These are phyloP conservation scores for Alternaria brassicicola DNA, from an alignment of 2,329 filamentous ascomycete genomes.

Conservation along the genomic window DNA sequence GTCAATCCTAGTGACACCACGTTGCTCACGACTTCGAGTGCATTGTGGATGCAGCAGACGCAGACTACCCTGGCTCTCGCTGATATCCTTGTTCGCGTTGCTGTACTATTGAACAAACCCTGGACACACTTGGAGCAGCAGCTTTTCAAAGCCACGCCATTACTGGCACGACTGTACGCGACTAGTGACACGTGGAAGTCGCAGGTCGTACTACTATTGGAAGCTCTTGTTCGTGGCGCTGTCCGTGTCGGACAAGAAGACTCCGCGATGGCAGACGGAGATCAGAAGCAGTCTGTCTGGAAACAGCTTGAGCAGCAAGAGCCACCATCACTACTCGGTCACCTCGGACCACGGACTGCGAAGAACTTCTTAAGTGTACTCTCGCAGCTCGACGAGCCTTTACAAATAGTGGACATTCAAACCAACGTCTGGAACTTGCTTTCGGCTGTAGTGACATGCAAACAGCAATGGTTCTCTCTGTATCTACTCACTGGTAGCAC, in stretches of 20 bases:
- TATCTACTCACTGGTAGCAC: constrained; percentile 88
- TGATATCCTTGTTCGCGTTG: constrained; percentile 72
- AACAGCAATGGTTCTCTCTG: constrained; percentile 95
- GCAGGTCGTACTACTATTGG: constrained; percentile 71
- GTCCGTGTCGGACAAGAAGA: constrained; percentile 57
- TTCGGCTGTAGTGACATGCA: constrained; percentile 81
- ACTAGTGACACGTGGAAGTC: constrained; percentile 69
- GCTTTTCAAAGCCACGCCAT: constrained; percentile 78
- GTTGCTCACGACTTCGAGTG: constrained; percentile 49
- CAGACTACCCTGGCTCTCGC: constrained; percentile 69
- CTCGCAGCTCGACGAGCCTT: constrained; percentile 76
- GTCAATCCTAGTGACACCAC: constrained; percentile 47
- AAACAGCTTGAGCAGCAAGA: constrained; percentile 55
- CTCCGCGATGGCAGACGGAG: constrained; percentile 8
- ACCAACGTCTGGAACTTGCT: constrained; percentile 83
- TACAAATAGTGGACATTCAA: constrained; percentile 68
- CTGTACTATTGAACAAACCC: constrained; percentile 67
- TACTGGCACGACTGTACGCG: constrained; percentile 78
- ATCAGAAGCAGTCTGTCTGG: constrained; percentile 2
- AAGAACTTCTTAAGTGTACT: constrained; percentile 83
- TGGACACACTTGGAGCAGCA: constrained; percentile 74
- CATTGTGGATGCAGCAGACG: constrained; percentile 65
- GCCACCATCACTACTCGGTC: constrained; percentile 90
- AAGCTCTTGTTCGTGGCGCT: constrained; percentile 73
- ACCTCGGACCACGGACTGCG: constrained; percentile 80